Conservation (phyloP, 169 alveolate species). For the Perkinsus olseni region DNA sequence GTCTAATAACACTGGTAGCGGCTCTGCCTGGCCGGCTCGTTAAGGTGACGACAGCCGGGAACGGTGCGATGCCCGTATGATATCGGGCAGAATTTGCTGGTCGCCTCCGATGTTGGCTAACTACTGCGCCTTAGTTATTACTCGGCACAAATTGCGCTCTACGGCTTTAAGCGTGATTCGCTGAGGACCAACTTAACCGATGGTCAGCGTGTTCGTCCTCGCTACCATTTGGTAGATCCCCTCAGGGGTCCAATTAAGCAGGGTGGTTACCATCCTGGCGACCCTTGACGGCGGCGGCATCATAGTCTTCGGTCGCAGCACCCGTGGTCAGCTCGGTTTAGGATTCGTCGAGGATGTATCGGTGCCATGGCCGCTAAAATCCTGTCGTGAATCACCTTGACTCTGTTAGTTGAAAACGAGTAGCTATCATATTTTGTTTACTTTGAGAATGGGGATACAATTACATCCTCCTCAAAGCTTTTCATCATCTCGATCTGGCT, state of each 20-base stretch:
- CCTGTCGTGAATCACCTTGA: background rate
- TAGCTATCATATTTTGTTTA: no score
- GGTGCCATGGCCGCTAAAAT: background rate
- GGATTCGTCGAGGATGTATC: background rate
- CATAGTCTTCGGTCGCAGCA: background rate
- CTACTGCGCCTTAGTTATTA: background rate
- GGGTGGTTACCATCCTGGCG: background rate
- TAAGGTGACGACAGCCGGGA: background rate
- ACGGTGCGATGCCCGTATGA: background rate
- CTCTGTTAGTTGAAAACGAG: background rate
- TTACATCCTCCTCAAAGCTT: no score
- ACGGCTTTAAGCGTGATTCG: background rate
- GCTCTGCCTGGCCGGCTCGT: background rate
- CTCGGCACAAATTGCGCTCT: background rate
- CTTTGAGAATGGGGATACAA: no score
- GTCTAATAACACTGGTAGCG: background rate
- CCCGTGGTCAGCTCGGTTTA: background rate
- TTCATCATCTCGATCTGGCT: no score
- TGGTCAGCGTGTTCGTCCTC: background rate
- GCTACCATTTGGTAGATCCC: background rate
- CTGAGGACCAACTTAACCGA: background rate
- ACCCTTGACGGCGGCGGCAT: background rate
- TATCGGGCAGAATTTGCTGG: background rate
- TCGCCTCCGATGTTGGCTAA: background rate
- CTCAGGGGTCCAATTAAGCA: background rate